A percentile compares a stretch with the other conserved stretches of the same genome.
These are phyloP conservation scores for Aspergillus thermomutatus DNA, from an alignment of 2,329 filamentous ascomycete species.

Conservation along the genomic window DNA sequence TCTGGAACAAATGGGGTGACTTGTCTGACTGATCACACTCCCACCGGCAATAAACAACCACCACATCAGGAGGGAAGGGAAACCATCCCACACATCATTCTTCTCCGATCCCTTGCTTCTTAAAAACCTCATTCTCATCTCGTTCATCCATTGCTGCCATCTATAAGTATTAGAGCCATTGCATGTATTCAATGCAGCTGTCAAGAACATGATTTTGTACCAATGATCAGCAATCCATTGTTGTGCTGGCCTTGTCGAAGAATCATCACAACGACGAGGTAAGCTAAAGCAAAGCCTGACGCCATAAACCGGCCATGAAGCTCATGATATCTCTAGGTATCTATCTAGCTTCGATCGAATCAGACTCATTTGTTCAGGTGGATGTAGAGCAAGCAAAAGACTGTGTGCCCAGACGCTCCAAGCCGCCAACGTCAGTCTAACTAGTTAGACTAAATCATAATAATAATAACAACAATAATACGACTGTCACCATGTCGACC, in stretches of 20 bases:
- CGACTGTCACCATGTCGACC: conserved; percentile 33
- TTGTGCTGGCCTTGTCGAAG: background rate
- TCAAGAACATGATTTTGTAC: background rate
- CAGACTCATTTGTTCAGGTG: background rate
- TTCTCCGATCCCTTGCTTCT: background rate
- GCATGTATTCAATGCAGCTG: background rate
- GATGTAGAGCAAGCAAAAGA: conserved; percentile 28
- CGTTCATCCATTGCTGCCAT: background rate
- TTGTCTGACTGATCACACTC: background rate
- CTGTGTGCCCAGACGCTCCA: conserved; percentile 13
- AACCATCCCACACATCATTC: background rate
- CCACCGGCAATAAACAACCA: background rate
- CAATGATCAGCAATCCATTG: background rate
- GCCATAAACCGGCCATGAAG: background rate
- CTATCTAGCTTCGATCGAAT: background rate
- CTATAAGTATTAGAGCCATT: background rate
- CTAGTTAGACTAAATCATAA: background rate
- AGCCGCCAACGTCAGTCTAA: background rate
- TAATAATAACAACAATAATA: background rate
- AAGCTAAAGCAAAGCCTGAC: background rate
- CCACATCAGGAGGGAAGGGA: background rate
- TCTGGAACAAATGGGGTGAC: background rate
- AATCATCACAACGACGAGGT: background rate
- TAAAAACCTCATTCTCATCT: background rate
- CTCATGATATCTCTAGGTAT: background rate